Conservation (phyloP, 1,284 basidiomycete species). For the Moesziomyces parantarcticus region DNA sequence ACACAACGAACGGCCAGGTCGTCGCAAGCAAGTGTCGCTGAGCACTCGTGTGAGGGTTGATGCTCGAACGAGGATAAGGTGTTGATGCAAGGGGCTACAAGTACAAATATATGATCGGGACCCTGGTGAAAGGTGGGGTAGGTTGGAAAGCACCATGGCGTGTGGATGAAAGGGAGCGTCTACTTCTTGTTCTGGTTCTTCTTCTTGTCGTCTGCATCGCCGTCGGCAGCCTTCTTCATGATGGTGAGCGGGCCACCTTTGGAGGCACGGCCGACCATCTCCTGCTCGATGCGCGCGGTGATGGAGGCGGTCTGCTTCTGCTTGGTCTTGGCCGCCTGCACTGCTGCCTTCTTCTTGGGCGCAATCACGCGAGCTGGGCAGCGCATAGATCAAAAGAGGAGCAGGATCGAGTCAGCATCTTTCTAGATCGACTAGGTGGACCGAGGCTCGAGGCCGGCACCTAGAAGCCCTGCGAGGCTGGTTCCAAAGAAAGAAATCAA, state of each 20-base stretch:
- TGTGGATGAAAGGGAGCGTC: background rate
- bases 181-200: constrained; percentile 49
- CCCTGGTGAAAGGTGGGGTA: no score
- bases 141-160: no score
- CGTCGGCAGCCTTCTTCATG: constrained; percentile 91
- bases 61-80: no score
- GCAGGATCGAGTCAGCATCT: background rate
- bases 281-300: constrained; percentile 47
- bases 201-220: constrained; percentile 71
- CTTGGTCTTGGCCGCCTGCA: constrained; percentile 40
- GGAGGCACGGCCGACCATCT: constrained; percentile 52
- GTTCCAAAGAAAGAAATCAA: background rate
- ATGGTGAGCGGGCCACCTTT: constrained; percentile 73
- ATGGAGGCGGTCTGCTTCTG: constrained; percentile 50
- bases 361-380: constrained; percentile 49
- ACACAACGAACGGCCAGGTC: background rate
- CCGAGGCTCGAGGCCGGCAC: background rate
- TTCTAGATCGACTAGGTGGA: background rate
- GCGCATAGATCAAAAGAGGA: background rate
- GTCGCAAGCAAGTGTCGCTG: background rate
- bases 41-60: no score
- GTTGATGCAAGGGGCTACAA: background rate
- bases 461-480: no score
- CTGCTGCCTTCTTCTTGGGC: constrained; percentile 48
- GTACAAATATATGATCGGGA: background rate